Percentiles rank a stretch among this genome's conserved stretches.
Evolutionary conservation across 2,329 filamentous ascomycete genomes (phyloP).

Genomic region (Xylaria sp.): DNA sequence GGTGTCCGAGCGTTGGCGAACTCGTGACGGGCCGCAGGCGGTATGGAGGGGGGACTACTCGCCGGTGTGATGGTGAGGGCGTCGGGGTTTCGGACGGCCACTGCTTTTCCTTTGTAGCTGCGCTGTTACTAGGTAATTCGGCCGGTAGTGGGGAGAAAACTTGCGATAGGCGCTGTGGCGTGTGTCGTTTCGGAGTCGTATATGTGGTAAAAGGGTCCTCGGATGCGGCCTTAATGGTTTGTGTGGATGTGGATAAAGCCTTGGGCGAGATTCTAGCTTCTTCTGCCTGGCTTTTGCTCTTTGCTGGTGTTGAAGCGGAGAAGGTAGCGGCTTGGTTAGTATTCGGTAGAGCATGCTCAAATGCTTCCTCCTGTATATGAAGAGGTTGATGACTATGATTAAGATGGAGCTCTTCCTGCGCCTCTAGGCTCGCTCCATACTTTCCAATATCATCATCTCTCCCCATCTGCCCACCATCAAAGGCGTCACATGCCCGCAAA

Average conservation of each 20-base stretch:
- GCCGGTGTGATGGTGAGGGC: constrained; percentile 38
- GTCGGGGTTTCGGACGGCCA: constrained; percentile 37
- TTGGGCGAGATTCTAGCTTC: constrained; percentile 15
- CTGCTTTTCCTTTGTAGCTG: neutral
- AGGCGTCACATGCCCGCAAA: constrained; percentile 31
- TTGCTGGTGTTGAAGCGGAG: neutral
- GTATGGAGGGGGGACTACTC: constrained; percentile 44
- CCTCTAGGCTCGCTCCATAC: neutral
- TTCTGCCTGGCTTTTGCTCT: neutral
- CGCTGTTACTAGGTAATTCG: constrained; percentile 27
- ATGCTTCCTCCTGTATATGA: constrained; percentile 25
- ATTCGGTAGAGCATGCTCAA: constrained; percentile 26
- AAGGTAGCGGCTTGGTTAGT: neutral
- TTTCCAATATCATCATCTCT: neutral
- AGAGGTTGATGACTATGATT: constrained; percentile 1
- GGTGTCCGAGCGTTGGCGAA: constrained; percentile 42
- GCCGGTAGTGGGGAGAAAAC: constrained; percentile 46
- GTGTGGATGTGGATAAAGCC: constrained; percentile 34
- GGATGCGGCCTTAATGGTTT: constrained; percentile 26
- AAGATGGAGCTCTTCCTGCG: neutral
- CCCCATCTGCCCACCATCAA: constrained; percentile 11
- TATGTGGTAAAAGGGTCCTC: constrained; percentile 46
- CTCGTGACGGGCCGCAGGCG: constrained; percentile 40
- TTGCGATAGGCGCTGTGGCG: constrained; percentile 44
- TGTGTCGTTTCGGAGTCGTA: constrained; percentile 30